phyloP scores from a whole-genome alignment of 257 asterid species.

The Solanum neorickii region DNA sequence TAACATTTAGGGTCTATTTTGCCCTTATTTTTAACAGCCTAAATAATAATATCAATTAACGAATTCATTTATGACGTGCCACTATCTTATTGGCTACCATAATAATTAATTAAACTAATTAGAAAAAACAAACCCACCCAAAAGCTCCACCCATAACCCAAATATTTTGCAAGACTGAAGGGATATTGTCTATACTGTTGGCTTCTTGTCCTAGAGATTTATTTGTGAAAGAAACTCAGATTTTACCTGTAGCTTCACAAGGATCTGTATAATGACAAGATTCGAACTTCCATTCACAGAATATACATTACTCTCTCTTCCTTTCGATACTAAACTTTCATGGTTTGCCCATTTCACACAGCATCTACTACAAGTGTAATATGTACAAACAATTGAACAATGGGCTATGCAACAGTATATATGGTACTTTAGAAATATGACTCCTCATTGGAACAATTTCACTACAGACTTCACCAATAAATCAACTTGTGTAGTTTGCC shows the following conservation, averaged over 20 bases:
- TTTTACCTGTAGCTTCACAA: background rate
- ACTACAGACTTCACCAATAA: background rate
- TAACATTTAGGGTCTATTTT: too few species aligned
- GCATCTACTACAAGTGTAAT: background rate
- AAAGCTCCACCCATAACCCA: too few species aligned
- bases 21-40: too few species aligned
- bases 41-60: too few species aligned
- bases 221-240: background rate
- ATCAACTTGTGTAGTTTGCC: background rate
- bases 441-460: background rate
- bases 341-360: background rate
- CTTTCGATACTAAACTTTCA: background rate
- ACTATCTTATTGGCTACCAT: too few species aligned
- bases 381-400: background rate
- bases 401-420: background rate
- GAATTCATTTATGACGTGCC: too few species aligned
- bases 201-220: background rate
- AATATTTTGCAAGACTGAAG: background rate
- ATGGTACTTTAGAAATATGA: background rate
- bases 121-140: too few species aligned
- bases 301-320: background rate
- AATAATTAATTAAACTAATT: too few species aligned
- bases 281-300: background rate
- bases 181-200: background rate
- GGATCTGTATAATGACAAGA: background rate